Conservation (phyloP, 129 eudicot genomes). For the Deinandra increscens region DNA sequence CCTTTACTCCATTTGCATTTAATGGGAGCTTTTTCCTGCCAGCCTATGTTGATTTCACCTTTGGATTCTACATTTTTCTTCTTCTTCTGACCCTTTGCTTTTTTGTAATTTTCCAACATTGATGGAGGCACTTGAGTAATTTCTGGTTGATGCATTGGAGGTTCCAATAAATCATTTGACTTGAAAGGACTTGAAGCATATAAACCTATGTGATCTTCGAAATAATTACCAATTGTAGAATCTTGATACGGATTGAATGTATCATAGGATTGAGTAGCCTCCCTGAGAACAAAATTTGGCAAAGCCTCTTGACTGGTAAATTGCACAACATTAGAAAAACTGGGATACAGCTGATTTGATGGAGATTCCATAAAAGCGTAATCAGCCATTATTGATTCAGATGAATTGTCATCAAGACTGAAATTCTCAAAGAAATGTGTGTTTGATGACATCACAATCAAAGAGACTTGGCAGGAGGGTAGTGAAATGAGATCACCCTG, state of each 20-base stretch:
- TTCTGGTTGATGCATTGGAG: constrained; percentile 1
- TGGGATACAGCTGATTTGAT: constrained; percentile 10
- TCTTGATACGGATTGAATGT: constrained; percentile 34
- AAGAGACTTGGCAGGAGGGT: background rate
- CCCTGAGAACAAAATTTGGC: background rate
- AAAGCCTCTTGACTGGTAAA: constrained; percentile 14
- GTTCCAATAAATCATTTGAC: background rate
- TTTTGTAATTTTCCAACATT: constrained; percentile 11
- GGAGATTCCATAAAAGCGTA: constrained; percentile 23
- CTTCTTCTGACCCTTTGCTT: background rate
- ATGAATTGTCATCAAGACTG: constrained; percentile 12
- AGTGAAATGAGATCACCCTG: constrained; percentile 21
- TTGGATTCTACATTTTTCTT: constrained; percentile 16
- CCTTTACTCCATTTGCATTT: constrained; percentile 46
- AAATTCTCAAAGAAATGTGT: constrained; percentile 23
- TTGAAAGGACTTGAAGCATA: constrained; percentile 3
- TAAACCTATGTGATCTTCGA: constrained; percentile 14
- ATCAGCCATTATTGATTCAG: constrained; percentile 18
- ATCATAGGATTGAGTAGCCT: constrained; percentile 27
- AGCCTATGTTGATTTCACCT: constrained; percentile 17
- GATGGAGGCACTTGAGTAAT: constrained; percentile 1
- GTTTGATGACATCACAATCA: constrained; percentile 30
- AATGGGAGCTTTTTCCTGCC: constrained; percentile 1
- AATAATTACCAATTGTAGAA: constrained; percentile 1
- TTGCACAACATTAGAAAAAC: constrained; percentile 2